Conservation (phyloP, 2,329 filamentous ascomycete genomes). For the Chrysoporthe cubensis region DNA sequence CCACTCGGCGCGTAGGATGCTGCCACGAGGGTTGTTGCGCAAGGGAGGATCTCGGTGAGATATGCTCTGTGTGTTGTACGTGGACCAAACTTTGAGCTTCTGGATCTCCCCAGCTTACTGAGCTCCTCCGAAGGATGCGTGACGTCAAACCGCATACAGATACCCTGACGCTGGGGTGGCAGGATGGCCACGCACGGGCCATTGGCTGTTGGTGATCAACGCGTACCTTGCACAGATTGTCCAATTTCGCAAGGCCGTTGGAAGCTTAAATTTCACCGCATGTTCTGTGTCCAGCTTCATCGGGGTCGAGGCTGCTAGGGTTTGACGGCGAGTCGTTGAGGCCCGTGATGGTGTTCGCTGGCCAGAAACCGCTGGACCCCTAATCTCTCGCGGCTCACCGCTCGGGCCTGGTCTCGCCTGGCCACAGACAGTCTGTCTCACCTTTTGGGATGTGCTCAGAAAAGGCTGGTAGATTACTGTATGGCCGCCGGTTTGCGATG, state of each 20-base stretch:
- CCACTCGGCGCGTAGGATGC: constrained; percentile 24
- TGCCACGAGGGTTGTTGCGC: constrained; percentile 16
- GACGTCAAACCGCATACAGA: constrained; percentile 25
- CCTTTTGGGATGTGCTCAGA: background rate
- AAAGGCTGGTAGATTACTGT: background rate
- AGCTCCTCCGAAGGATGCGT: constrained; percentile 10
- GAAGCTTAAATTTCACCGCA: constrained; percentile 5
- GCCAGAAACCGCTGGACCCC: constrained; percentile 8
- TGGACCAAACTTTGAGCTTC: background rate
- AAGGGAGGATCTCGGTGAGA: background rate
- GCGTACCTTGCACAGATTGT: background rate
- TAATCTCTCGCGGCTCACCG: constrained; percentile 20
- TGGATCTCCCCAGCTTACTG: background rate
- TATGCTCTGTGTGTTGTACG: constrained; percentile 7
- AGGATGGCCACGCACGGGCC: constrained; percentile 4
- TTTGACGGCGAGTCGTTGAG: constrained; percentile 22
- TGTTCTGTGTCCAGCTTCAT: background rate
- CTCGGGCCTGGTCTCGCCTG: constrained; percentile 16
- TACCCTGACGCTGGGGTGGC: background rate
- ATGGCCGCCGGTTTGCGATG: background rate
- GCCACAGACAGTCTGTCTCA: background rate
- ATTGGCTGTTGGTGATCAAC: constrained; percentile 1
- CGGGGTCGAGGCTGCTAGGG: background rate
- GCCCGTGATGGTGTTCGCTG: constrained; percentile 18
- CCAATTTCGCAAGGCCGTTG: background rate